Base-by-base conservation (phyloP, 495 filamentous ascomycete species). In the Neurospora sp. region DNA sequence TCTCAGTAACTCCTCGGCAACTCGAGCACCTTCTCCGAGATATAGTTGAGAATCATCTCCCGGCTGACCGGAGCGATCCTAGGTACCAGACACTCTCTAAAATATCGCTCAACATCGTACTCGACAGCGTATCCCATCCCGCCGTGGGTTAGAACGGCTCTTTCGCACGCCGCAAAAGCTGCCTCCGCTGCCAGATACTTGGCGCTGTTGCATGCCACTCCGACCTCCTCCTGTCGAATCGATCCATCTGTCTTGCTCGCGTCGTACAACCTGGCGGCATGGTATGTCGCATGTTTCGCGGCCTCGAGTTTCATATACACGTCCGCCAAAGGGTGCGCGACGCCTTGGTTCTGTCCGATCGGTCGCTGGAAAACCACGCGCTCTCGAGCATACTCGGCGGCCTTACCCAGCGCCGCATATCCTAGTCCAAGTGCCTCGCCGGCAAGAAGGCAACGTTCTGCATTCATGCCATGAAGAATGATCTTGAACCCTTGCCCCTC, bases 161-260 rank as follows among this genome's bases (percentile, higher is more conserved):
- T 82, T 79, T 93, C 92, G 80, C 92, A 94, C 5, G 92, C 91
- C 44, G 83, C 87, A 77, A 92, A 93, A 1, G 91, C 91, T 35
- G 92, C 92, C 76, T 95, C 92, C 1, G 92, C 92, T 5, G 93
- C 92, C 54, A 95, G 77, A 77, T 93, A 94, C 80, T 94, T 94
- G 11, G 92, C 91, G 44, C 86, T 89, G 78, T 94, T 95, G 72
- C 88, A 90, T 8, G 91, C 92, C 1, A 93, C 88, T 0, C 92
- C 92, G 12, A 95, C 86, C 12, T 86, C 84, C 70, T 91, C 85
- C 76, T 88, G 86, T 8, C 85, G 88, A 38, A 92, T 86, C 3
- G 83, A 84, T 5, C 76, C 72, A 73, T 92, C 90, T n/a, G 77
- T 82, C 73, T 70, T 82, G 70, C 86, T 87, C 3, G 81, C 80